Evolutionary conservation across 768 basidiomycete genomes (phyloP).

Genomic region (Wakefieldia striispora): DNA sequence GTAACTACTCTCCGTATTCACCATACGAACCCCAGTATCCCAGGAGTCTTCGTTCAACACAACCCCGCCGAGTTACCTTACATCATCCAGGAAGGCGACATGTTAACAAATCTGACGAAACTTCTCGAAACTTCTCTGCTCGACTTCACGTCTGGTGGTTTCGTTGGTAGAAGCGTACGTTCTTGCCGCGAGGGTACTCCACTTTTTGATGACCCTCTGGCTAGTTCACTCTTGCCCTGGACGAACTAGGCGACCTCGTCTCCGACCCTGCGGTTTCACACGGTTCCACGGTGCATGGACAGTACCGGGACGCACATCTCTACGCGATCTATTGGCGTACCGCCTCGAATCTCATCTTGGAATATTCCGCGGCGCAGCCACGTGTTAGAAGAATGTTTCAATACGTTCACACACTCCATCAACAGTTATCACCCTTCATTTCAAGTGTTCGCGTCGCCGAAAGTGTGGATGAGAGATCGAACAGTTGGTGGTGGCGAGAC

Average conservation of each 20-base stretch:
- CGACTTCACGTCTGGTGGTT: conserved; percentile 24
- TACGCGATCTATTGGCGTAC: conserved; percentile 30
- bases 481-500: conserved; percentile 9
- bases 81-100: conserved; percentile 3
- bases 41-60: neutral
- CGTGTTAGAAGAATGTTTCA: conserved; percentile 16
- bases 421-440: conserved; percentile 4
- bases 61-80: neutral
- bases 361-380: conserved; percentile 30
- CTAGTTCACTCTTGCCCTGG: conserved; percentile 29
- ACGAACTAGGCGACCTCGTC: conserved; percentile 25
- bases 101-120: conserved; percentile 21
- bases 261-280: conserved; percentile 1
- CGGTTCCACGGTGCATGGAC: neutral
- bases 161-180: conserved; percentile 31
- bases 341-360: conserved; percentile 31
- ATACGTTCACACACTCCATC: conserved; percentile 17
- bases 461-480: neutral
- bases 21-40: conserved; percentile 4
- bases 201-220: neutral
- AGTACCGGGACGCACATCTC: conserved; percentile 12
- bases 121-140: conserved; percentile 18
- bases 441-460: neutral
- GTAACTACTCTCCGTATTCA: neutral
- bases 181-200: neutral